These are phyloP conservation scores for Quercus rubra DNA, from an alignment of 306 rosid species.

Conservation along the genomic window DNA sequence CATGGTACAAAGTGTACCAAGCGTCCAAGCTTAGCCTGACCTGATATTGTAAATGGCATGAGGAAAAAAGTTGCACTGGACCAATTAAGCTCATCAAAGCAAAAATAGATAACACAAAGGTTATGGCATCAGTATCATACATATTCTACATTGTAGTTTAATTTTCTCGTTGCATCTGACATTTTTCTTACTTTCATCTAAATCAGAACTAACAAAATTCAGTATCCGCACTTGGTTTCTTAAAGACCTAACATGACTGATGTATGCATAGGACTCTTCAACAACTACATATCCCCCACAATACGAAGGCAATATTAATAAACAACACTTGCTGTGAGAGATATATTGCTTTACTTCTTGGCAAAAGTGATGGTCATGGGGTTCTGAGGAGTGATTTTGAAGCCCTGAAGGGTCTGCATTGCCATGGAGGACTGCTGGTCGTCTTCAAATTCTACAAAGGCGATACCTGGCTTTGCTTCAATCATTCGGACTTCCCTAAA, in stretches of 20 bases:
- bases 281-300: conserved; percentile 15
- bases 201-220: conserved; percentile 12
- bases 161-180: conserved; percentile 16
- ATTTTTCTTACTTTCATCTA: conserved; percentile 21
- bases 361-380: conserved; percentile 85
- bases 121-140: conserved; percentile 15
- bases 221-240: conserved; percentile 27
- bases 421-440: conserved; percentile 93
- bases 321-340: conserved; percentile 15
- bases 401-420: conserved; percentile 94
- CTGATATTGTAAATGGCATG: background rate
- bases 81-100: background rate
- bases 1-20: background rate
- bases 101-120: conserved; percentile 12
- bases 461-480: conserved; percentile 98
- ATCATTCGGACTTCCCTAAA: conserved; percentile 96
- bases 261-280: conserved; percentile 10
- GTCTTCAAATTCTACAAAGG: conserved; percentile 90
- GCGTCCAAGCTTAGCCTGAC: no score
- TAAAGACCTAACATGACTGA: conserved; percentile 28
- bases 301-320: background rate
- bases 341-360: conserved; percentile 55
- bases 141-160: conserved; percentile 21
- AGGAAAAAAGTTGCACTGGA: background rate
- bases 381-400: conserved; percentile 89